Conservation (phyloP, 805 yeast species). For the Lipomyces kockii region DNA sequence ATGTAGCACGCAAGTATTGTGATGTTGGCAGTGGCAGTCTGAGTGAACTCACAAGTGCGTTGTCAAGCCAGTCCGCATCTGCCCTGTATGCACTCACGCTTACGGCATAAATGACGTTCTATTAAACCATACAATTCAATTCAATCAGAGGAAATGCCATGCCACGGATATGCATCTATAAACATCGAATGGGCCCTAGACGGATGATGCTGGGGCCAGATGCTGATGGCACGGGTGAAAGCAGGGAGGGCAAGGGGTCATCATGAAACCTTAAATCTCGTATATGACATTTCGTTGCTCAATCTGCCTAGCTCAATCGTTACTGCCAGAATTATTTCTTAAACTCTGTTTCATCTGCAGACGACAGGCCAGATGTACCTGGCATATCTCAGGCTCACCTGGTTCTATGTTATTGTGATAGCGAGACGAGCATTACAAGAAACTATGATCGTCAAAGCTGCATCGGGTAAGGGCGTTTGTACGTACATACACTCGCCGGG, state of each 20-base stretch:
- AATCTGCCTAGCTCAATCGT: neutral
- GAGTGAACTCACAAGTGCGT: neutral
- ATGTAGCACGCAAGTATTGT: neutral
- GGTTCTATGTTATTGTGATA: neutral
- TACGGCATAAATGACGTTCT: neutral
- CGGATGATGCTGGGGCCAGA: too few species aligned
- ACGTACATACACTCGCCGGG: too few species aligned
- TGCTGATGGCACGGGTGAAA: too few species aligned
- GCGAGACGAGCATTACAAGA: neutral
- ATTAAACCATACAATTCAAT: neutral
- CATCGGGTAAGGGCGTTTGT: neutral
- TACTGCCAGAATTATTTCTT: neutral
- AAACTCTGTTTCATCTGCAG: neutral
- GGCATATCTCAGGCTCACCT: neutral
- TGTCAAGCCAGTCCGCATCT: neutral
- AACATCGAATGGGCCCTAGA: neutral
- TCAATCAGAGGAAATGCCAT: neutral
- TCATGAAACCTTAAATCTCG: neutral
- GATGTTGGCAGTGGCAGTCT: neutral
- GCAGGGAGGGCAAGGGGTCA: neutral
- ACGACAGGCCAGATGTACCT: neutral
- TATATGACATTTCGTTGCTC: neutral
- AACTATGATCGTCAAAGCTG: neutral
- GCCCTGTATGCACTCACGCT: neutral
- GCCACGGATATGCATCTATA: neutral